Percentiles rank a stretch among this genome's conserved stretches.
phyloP scores from a whole-genome alignment of 805 yeast species.

The Priceomyces medius region DNA sequence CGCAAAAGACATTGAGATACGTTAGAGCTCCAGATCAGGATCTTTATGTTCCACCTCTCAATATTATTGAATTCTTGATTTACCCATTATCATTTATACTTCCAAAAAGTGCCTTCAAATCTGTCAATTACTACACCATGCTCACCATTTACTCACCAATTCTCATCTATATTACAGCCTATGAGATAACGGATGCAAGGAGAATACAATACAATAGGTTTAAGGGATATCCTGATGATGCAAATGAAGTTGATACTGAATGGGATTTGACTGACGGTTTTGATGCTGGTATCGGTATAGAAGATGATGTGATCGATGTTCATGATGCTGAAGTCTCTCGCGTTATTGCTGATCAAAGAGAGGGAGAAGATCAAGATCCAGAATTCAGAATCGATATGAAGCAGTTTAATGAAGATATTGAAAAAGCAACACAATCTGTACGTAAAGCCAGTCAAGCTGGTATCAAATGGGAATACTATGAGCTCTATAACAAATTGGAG shows the following conservation, averaged over 20 bases:
- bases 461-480: conserved; percentile 63
- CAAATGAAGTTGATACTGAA: conserved; percentile 71
- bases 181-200: conserved; percentile 66
- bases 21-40: conserved; percentile 86
- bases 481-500: conserved; percentile 52
- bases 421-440: conserved; percentile 57
- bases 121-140: conserved; percentile 58
- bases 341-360: conserved; percentile 48
- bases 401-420: conserved; percentile 53
- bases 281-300: conserved; percentile 34
- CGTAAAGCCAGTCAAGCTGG: conserved; percentile 53
- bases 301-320: conserved; percentile 31
- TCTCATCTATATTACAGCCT: conserved; percentile 55
- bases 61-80: conserved; percentile 58
- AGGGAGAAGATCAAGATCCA: conserved; percentile 70
- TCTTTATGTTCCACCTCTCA: conserved; percentile 83
- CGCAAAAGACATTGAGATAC: conserved; percentile 79
- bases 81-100: conserved; percentile 34
- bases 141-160: conserved; percentile 66
- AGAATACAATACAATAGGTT: conserved; percentile 70
- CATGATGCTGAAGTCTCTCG: conserved; percentile 37
- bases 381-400: conserved; percentile 53
- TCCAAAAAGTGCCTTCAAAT: conserved; percentile 29
- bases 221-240: conserved; percentile 68
- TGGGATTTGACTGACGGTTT: conserved; percentile 85